Evolutionary conservation across 805 yeast species (phyloP), one percentile per base, ranked within the genome.

Genomic region (Wickerhamiella allomyrinae): DNA sequence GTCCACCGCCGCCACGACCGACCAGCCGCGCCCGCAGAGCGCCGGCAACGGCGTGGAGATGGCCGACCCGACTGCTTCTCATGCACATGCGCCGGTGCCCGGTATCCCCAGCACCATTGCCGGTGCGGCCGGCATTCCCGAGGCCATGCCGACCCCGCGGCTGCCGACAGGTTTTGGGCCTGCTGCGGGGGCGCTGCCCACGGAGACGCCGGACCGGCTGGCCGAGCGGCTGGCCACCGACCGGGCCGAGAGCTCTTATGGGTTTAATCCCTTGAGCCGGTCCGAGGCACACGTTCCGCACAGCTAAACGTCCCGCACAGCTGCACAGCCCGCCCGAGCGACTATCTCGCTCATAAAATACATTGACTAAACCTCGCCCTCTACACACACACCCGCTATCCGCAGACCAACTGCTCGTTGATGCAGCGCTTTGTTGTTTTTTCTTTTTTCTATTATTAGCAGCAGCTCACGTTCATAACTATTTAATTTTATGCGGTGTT

Each of bases 1-100:
- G 14, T 42, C 40, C 14, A 21, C 36, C 7, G 31, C 21, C 14
- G 24, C 29, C 3, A 3, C 36, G 9, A 34, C 23, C 7, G 17
- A 14, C 10, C 31, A 9, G 29, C 15, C 17, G 41, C 40, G 24
- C 37, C 35, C 37, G 38, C 39, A 17, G 44, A 44, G 29, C 39
- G 43, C 23, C 43, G 41, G 20, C 41, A 43, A 20, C 34, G 21
- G n/a, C 21, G 21, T 31, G 13, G 21, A 31, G 21, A 3, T 31
- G 4, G n/a, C 17, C 4, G 21, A 5, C 2, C 17, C 19, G 4
- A 13, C 20, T 8, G 14, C 13, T n/a, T 9, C 7, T 11, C 7
- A 14, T 13, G 31, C 17, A 7, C 31, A 14, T 7, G 31, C 17
- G 8, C n/a, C 13, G n/a, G n/a, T 24, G 4, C 31, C 31, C 17